Evolutionary conservation across 768 basidiomycete species (phyloP), one percentile per base, ranked within the genome.

Genomic region (Cystofilobasidium macerans): DNA sequence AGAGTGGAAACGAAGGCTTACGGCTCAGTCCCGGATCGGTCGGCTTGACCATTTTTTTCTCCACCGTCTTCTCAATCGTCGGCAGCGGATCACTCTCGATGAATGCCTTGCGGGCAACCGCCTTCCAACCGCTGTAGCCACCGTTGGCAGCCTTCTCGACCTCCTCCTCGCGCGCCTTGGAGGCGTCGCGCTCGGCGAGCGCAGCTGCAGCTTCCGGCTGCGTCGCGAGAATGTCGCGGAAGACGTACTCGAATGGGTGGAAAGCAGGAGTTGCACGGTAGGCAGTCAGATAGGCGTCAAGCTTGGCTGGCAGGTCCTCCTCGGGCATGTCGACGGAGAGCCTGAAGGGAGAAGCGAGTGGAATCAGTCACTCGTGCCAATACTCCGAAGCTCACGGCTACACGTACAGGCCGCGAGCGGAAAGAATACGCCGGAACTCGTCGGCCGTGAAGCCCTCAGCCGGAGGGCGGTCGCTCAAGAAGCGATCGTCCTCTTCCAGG

Each of bases 111-210:
- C 58, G 36, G 24, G 32, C 20, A 24, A 18, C 36, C 9, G 58
- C 58, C 42, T 28, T 43, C 58, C 58, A 60, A 16, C 58, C 58
- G 16, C 26, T 26, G 40, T 60, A 60, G 13, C 58, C 58, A 24
- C 58, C 58, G 30, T 60, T 60, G n/a, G 20, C 40, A 3, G 3
- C 26, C 58, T 42, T 60, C 58, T 60, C 58, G 12, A 12, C 40
- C 40, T 60, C 58, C 36, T 30, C 40, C 35, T 2, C 58, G 8
- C 6, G 1, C 24, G 16, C 26, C 5, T 11, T 13, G 5, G 24
- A 12, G 9, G 36, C 22, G 24, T 40, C 58, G 20, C 58, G 22
- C n/a, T 40, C 58, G 24, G 18, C 13, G 16, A 43, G 28, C 22
- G 58, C 58, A 5, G 38, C 38, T 11, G 3, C 28, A 1, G 35